Evolutionary conservation across 2,329 filamentous ascomycete species (phyloP), one percentile per base, ranked within the genome.

Genomic region (Pezicula neosporulosa): DNA sequence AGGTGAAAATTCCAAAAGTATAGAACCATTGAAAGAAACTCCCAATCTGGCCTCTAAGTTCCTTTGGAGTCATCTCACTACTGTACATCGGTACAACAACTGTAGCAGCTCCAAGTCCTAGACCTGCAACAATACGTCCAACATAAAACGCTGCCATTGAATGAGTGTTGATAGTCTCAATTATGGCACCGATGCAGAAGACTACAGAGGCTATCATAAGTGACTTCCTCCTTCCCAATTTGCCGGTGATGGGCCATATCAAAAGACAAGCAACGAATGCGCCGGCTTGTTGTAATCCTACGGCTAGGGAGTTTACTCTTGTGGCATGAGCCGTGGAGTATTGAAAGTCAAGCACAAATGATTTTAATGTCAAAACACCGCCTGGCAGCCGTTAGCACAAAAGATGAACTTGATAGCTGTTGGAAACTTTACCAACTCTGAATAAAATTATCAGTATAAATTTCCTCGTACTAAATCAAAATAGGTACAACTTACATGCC

Each of bases 271-370:
- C 75, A 13, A 74, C 68, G 50, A 80, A 75, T 24, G 76, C 75
- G 21, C 76, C 77, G 18, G 74, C 71, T 57, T 80, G 75, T 50
- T 78, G 76, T 30, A 79, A 72, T 2, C 73, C 72, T 18, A 77
- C 73, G 24, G 73, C 70, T 42, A 77, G 71, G 4, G 74, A 74
- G 52, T 72, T 75, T 54, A 72, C 64, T 3, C 64, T 66, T 1
- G 72, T 74, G 48, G 68, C 65, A 42, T 73, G 59, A 3, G 60
- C 59, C 10, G 64, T 61, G n/a, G 65, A 65, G 54, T 73, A 76
- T 10, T 66, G 54, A 53, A 74, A 76, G 52, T 74, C 72, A 43
- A 65, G 55, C 39, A 71, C 62, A 58, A 75, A 77, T 4, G 71
- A 71, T 27, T 60, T 49, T 12, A 77, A 61, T 1, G 73, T 74